Percentiles rank a stretch among this genome's conserved stretches.
These are phyloP conservation scores for Chenopodium album DNA, from an alignment of 148 eudicot species.

Conservation along the genomic window DNA sequence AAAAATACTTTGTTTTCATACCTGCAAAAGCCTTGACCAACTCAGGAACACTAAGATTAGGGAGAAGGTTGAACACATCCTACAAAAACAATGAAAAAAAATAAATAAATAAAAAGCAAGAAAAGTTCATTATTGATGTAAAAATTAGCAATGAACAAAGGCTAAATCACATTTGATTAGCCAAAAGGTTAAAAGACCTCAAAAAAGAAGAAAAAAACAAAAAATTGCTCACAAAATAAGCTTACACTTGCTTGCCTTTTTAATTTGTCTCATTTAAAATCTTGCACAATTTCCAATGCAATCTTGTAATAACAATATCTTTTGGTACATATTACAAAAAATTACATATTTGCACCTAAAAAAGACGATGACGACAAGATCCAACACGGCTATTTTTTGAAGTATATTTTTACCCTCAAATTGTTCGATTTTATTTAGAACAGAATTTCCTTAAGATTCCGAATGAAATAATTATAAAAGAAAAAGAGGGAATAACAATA, in stretches of 20 bases:
- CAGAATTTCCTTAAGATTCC: too few relatives aligned
- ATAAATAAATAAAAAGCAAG: neutral
- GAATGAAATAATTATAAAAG: neutral
- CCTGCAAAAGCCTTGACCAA: conserved; percentile 91
- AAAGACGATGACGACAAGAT: too few relatives aligned
- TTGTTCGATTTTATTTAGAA: too few relatives aligned
- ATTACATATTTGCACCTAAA: too few relatives aligned
- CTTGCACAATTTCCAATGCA: too few relatives aligned
- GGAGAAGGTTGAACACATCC: conserved; percentile 97
- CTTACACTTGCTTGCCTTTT: neutral
- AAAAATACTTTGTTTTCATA: conserved; percentile 15
- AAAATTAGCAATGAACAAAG: neutral
- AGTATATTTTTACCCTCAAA: too few relatives aligned
- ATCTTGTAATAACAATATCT: too few relatives aligned
- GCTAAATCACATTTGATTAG: neutral
- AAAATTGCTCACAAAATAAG: neutral
- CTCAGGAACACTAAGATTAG: conserved; percentile 77
- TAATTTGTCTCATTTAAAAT: too few relatives aligned
- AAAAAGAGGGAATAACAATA: neutral
- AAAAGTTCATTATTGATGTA: neutral
- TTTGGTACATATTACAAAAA: too few relatives aligned
- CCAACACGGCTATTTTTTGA: too few relatives aligned
- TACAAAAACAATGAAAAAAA: conserved; percentile 27
- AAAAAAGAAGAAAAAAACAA: too few relatives aligned
- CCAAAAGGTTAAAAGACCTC: too few relatives aligned